Evolutionary conservation across 2,329 filamentous ascomycete genomes (phyloP), one percentile per base, ranked within the genome.

Genomic region (Aspergillus ochraceus): DNA sequence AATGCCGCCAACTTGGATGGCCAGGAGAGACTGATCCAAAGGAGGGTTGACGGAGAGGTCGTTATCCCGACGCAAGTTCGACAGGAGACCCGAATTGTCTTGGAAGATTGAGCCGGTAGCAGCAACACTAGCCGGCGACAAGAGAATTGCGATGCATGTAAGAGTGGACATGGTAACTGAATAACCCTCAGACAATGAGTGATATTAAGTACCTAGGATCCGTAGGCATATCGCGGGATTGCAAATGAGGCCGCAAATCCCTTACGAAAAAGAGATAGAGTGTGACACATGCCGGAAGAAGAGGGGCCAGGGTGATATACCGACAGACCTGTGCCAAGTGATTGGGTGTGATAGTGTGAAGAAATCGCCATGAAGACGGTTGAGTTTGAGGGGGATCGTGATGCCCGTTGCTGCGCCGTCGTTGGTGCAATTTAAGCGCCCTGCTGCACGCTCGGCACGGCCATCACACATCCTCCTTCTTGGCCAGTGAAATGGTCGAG

Each of bases 1-100:
- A 61, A 98, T 90, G 66, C 88, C 91, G 64, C 90, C 89, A 67
- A 97, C 88, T 76, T 97, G 89, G 60, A 87, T 88, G 19, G 92
- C 91, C 22, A 97, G 85, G 58, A 89, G 86, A 19, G 83, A 77
- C 64, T 79, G 79, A 72, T 92, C 82, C 68, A 86, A 80, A 52
- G 86, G 74, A 20, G 63, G 64, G 4, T 57, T 58, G 4, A 57
- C 63, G n/a, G 61, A 54, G 51, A 61, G 54, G 11, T 52, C 26
- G 52, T 54, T 62, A 14, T 54, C 59, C 42, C 60, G 64, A 54
- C 53, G 60, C 54, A 62, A 53, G n/a, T 60, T 42, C 39, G 45
- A 32, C 36, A 59, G 45, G 14, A 59, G 22, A 52, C 42, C 42
- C 22, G 52, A 54, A 36, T 57, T 56, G 36, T 58, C 54, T 54